Conservation (phyloP, 768 basidiomycete genomes). For the Collybia nuda region DNA sequence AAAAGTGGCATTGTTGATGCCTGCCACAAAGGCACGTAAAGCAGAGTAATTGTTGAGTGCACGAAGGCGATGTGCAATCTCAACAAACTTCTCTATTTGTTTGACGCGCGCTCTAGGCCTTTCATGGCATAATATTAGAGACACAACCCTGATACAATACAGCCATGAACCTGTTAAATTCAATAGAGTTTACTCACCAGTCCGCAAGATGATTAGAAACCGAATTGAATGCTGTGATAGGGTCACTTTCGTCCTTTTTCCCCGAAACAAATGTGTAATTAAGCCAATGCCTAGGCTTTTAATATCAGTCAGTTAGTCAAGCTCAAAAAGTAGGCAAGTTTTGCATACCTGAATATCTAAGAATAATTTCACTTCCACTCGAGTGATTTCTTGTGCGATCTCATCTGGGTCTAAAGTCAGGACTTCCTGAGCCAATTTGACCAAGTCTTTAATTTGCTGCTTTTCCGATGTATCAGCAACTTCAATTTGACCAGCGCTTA, state of each 20-base stretch:
- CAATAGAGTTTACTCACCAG: constrained; percentile 51
- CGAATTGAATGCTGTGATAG: constrained; percentile 71
- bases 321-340: constrained; percentile 4
- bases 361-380: constrained; percentile 68
- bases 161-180: constrained; percentile 4
- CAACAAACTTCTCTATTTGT: constrained; percentile 87
- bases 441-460: constrained; percentile 63
- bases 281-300: constrained; percentile 85
- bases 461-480: constrained; percentile 44
- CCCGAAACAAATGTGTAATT: constrained; percentile 72
- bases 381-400: constrained; percentile 86
- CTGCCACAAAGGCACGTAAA: constrained; percentile 90
- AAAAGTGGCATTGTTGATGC: constrained; percentile 82
- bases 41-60: constrained; percentile 91
- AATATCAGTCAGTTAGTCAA: constrained; percentile 7
- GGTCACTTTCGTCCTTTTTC: constrained; percentile 64
- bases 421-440: constrained; percentile 57
- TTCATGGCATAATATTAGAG: constrained; percentile 87
- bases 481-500: constrained; percentile 25
- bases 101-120: constrained; percentile 71
- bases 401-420: constrained; percentile 56
- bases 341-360: constrained; percentile 68
- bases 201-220: constrained; percentile 83
- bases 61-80: constrained; percentile 79
- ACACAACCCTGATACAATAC: constrained; percentile 67